Conservation (phyloP, 345 rosid species). For the Camelina hispida region DNA sequence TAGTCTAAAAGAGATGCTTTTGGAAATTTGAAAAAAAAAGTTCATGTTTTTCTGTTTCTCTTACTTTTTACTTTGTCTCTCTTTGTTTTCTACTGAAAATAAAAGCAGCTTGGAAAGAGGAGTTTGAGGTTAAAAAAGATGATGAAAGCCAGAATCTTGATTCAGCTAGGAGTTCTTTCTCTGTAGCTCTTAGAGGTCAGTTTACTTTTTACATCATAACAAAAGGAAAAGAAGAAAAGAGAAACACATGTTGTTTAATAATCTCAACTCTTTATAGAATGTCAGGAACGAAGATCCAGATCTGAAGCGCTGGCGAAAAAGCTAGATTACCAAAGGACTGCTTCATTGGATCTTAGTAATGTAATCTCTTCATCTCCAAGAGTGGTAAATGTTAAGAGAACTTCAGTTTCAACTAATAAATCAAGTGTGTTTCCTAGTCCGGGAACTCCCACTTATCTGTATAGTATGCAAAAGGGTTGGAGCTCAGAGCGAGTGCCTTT, state of each 20-base stretch:
- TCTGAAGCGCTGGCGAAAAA: slow-evolving; percentile 67
- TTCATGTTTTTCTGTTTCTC: slow-evolving; percentile 17
- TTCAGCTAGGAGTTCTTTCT: slow-evolving; percentile 88
- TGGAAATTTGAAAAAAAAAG: background rate
- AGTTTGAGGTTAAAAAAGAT: slow-evolving; percentile 49
- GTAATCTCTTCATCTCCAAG: slow-evolving; percentile 69
- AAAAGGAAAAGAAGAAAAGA: background rate
- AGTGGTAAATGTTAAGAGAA: slow-evolving; percentile 57
- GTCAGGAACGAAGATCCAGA: slow-evolving; percentile 82
- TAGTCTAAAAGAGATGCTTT: slow-evolving; percentile 35
- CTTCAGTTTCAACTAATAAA: slow-evolving; percentile 55
- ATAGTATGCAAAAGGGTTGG: slow-evolving; percentile 92
- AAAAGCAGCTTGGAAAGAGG: slow-evolving; percentile 59
- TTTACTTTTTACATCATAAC: background rate
- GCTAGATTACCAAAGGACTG: slow-evolving; percentile 68
- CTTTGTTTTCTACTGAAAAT: slow-evolving; percentile 30
- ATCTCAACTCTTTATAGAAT: slow-evolving; percentile 52
- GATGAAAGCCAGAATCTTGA: slow-evolving; percentile 58
- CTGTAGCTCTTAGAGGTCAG: slow-evolving; percentile 83
- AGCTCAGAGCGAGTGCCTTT: slow-evolving; percentile 86
- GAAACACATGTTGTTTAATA: background rate
- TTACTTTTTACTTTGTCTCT: slow-evolving; percentile 33
- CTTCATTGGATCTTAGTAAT: slow-evolving; percentile 80
- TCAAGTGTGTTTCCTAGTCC: slow-evolving; percentile 85
- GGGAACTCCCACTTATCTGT: slow-evolving; percentile 74